A percentile compares a stretch with the other conserved stretches of the same genome.
Evolutionary conservation across 1,284 basidiomycete genomes (phyloP).

Genomic region (Hortiboletus rubellus): DNA sequence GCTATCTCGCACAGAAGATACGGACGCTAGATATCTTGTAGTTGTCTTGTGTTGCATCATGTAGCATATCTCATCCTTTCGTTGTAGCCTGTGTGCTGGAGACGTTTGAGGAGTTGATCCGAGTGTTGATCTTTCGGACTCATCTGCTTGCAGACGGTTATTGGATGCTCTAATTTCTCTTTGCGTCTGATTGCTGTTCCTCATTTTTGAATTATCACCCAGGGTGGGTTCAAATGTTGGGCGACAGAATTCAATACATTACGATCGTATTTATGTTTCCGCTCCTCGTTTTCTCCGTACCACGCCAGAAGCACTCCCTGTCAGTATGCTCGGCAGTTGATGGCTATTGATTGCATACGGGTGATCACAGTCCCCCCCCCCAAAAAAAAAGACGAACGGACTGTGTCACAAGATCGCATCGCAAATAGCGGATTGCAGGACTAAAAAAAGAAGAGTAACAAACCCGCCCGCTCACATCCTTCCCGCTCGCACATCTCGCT

Average conservation of each 20-base stretch:
- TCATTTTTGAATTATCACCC: too few species aligned
- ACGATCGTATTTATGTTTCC: not conserved
- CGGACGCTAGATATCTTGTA: too few species aligned
- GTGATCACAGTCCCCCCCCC: slow-evolving; percentile 57
- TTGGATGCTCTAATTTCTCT: too few species aligned
- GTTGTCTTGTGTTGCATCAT: too few species aligned
- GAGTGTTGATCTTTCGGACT: slow-evolving; percentile 19
- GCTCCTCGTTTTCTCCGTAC: slow-evolving; percentile 47
- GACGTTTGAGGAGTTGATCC: too few species aligned
- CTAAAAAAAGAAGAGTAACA: not conserved
- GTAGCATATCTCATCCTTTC: too few species aligned
- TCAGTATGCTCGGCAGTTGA: slow-evolving; percentile 68
- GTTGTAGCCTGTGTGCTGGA: too few species aligned
- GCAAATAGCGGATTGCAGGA: slow-evolving; percentile 6
- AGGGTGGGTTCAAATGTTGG: not conserved
- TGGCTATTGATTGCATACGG: slow-evolving; percentile 55
- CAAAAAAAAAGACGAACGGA: slow-evolving; percentile 75
- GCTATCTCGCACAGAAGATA: too few species aligned
- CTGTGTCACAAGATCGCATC: slow-evolving; percentile 39
- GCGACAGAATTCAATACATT: slow-evolving; percentile 7
- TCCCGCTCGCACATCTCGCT: slow-evolving; percentile 72
- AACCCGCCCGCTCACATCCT: slow-evolving; percentile 75
- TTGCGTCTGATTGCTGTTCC: too few species aligned
- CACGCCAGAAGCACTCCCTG: slow-evolving; percentile 54
- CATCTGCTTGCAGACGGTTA: too few species aligned